Evolutionary conservation across 805 yeast species (phyloP), one percentile per base, ranked within the genome.

Genomic region (Saccharomycopsis malanga): DNA sequence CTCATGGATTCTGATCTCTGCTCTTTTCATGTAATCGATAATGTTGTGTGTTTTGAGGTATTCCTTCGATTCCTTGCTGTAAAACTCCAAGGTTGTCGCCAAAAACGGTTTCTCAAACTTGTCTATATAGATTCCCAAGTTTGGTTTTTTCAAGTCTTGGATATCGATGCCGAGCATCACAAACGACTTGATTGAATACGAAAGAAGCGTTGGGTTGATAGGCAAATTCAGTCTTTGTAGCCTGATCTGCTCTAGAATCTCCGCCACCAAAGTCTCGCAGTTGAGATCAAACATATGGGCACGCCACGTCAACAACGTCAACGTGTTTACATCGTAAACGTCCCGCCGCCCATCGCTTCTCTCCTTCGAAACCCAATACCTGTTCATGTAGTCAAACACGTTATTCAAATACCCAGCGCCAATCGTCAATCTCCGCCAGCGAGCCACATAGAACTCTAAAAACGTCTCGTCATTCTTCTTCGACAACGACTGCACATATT

Each of bases 351-450:
- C 97, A 61, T 91, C 97, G 37, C 87, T 83, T 59, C 98, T 76
- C 65, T 91, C 98, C 60, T 94, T 89, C 57, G 84, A 85, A 38
- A 94, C 96, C 98, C 98, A 93, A 66, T 91, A 93, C 53, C 98
- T 76, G 65, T 93, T 93, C 76, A 93, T 80, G 65, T 93, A 93
- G 62, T 91, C 96, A 59, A 93, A 86, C 4, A 94, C 89, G 61
- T 94, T 93, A 63, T 87, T 88, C 62, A 93, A 67, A 64, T 87
- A 85, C 14, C 88, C 84, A 1, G 98, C 95, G 23, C 98, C 98
- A 45, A 87, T 79, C 20, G 94, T 79, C 62, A 76, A 93, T 51
- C 98, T 76, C 53, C 80, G 79, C 96, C 98, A 94, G 54, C 83
- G 78, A 59, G 80, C 73, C 39, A 87, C 95, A 58, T 93, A 93